Conservation (phyloP, 306 rosid species). For the Casuarina cunninghamiana region DNA sequence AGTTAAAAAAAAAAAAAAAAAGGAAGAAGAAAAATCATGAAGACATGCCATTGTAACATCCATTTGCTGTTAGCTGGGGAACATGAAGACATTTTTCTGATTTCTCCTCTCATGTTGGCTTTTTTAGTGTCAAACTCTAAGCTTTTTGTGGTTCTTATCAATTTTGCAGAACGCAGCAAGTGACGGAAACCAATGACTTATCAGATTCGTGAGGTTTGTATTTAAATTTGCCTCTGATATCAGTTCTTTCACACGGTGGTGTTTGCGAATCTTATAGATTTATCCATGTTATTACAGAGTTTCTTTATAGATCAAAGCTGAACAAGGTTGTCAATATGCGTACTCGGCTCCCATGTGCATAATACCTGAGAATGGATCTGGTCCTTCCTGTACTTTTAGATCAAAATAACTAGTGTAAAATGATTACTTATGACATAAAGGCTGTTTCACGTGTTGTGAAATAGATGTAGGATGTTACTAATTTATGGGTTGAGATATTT, state of each 20-base stretch:
- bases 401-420: conserved; percentile 6
- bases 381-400: neutral
- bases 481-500: neutral
- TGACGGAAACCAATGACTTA: conserved; percentile 41
- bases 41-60: neutral
- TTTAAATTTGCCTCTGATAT: neutral
- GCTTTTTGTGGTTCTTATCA: conserved; percentile 5
- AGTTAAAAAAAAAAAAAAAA: neutral
- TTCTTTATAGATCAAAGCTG: neutral
- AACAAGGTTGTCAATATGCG: neutral
- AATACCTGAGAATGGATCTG: neutral
- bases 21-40: neutral
- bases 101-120: neutral
- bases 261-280: neutral
- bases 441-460: neutral
- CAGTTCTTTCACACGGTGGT: neutral
- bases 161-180: conserved; percentile 42
- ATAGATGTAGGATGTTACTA: neutral
- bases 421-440: neutral
- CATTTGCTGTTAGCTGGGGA: neutral
- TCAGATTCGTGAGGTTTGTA: conserved; percentile 33
- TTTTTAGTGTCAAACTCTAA: neutral
- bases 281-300: neutral
- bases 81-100: neutral
- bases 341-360: neutral